Evolutionary conservation across 164 flowering plant species (phyloP).

Genomic region (Annona squamosa): DNA sequence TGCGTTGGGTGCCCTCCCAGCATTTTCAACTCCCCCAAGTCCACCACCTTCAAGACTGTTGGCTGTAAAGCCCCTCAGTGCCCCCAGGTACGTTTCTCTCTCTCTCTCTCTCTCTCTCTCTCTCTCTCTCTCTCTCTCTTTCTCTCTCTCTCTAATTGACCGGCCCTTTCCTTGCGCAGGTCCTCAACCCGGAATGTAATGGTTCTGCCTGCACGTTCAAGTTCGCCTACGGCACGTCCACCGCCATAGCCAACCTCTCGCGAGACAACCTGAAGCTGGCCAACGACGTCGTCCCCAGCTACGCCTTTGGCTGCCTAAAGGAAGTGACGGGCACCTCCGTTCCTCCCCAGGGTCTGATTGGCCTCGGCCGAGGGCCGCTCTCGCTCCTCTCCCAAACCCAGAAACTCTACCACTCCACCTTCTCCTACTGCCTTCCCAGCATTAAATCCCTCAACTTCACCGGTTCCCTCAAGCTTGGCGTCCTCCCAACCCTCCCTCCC

Average conservation of each 20-base stretch:
- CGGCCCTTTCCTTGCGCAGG: slow-evolving; percentile 23
- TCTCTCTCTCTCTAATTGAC: background rate
- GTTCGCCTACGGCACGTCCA: slow-evolving; percentile 71
- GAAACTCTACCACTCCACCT: slow-evolving; percentile 61
- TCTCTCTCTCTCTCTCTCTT: background rate
- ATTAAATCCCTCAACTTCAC: slow-evolving; percentile 59
- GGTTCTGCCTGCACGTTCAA: slow-evolving; percentile 51
- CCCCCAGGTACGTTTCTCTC: slow-evolving; percentile 43
- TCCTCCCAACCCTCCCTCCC: slow-evolving; percentile 59
- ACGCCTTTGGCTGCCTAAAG: slow-evolving; percentile 72
- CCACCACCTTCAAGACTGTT: slow-evolving; percentile 46
- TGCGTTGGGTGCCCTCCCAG: slow-evolving; percentile 68
- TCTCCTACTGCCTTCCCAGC: slow-evolving; percentile 89
- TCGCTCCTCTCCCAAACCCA: slow-evolving; percentile 66
- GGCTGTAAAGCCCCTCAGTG: slow-evolving; percentile 60
- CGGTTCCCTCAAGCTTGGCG: slow-evolving; percentile 73
- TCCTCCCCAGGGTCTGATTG: slow-evolving; percentile 80
- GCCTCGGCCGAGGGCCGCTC: slow-evolving; percentile 84
- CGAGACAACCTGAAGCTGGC: slow-evolving; percentile 63
- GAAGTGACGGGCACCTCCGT: slow-evolving; percentile 50
- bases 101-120: too few relatives aligned
- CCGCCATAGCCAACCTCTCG: slow-evolving; percentile 49
- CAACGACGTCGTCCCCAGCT: slow-evolving; percentile 45
- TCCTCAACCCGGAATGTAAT: slow-evolving; percentile 48
- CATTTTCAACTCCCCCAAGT: slow-evolving; percentile 33